Conservation (phyloP, 805 yeast species). For the Zygoascus flipseniorum region DNA sequence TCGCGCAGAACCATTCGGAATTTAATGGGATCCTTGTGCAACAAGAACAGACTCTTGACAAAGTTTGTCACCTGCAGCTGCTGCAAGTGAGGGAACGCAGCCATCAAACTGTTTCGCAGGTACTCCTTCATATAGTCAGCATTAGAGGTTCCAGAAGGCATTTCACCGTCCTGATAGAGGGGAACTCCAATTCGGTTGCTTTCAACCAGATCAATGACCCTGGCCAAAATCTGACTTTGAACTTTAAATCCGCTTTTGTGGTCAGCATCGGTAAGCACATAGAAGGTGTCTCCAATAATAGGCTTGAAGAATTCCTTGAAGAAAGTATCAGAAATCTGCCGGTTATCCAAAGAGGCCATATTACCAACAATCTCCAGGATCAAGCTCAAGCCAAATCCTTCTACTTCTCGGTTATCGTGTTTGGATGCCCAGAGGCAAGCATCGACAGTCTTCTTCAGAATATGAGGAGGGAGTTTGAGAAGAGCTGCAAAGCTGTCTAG, state of each 20-base stretch:
- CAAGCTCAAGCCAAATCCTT: conserved; percentile 78
- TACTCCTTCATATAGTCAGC: conserved; percentile 70
- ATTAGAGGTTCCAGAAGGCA: conserved; percentile 79
- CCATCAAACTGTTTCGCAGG: conserved; percentile 68
- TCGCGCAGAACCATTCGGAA: conserved; percentile 86
- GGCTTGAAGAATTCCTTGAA: conserved; percentile 84
- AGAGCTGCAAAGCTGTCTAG: conserved; percentile 78
- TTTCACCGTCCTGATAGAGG: conserved; percentile 69
- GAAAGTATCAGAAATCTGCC: conserved; percentile 73
- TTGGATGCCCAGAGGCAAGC: conserved; percentile 98
- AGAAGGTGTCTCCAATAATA: conserved; percentile 84
- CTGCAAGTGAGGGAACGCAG: conserved; percentile 90
- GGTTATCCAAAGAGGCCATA: conserved; percentile 57
- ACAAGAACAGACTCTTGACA: conserved; percentile 59
- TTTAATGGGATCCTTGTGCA: conserved; percentile 62
- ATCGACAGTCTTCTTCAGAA: conserved; percentile 83
- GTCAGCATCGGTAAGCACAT: conserved; percentile 91
- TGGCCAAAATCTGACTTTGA: conserved; percentile 78
- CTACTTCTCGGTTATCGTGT: conserved; percentile 95
- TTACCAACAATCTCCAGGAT: conserved; percentile 78
- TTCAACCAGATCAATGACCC: conserved; percentile 74
- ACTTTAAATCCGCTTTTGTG: conserved; percentile 92
- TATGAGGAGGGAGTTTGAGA: conserved; percentile 80
- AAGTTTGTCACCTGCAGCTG: conserved; percentile 75
- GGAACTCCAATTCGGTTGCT: conserved; percentile 68